Evolutionary conservation across 2,329 filamentous ascomycete genomes (phyloP), one percentile per base, ranked within the genome.

Genomic region (Aspergillus tanneri): DNA sequence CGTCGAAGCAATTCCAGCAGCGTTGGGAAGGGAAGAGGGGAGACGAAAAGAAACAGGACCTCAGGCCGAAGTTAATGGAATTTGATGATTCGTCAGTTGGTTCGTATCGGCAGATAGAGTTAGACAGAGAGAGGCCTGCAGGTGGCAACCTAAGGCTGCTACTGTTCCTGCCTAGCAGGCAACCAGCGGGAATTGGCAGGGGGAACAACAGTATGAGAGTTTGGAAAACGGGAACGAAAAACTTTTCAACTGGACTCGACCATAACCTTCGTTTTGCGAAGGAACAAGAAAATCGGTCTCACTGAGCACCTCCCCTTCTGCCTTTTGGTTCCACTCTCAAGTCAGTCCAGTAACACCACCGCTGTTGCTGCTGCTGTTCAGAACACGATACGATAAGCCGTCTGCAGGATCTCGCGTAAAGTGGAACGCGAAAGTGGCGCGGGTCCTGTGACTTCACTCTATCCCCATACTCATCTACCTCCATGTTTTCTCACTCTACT

Each of bases 371-470:
- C n/a, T n/a, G n/a, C n/a, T n/a, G n/a, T n/a, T n/a, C n/a, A n/a
- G n/a, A n/a, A n/a, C n/a, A n/a, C n/a, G n/a, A n/a, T n/a, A 11
- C 49, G 38, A 46, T 52, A 48, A 54, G 53, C n/a, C n/a, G n/a
- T n/a, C n/a, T n/a, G 32, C 11, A 38, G 56, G 53, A 22, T 41
- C 49, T 56, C 67, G 67, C 67, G 68, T 70, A 60, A 70, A 70
- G 65, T 70, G 66, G 60, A 69, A 71, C 68, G 64, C 68, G 68
- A 71, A 68, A 68, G 55, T 58, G 57, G 51, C 67, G 60, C 67
- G 65, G 48, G 56, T 58, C 64, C 57, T 60, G 67, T 67, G 65
- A 69, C 48, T 35, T 46, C 43, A 52, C 27, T 30, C n/a, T 19
- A 28, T 11, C 36, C 7, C 8, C 38, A 23, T 36, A 9, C 16